phyloP scores from a whole-genome alignment of 495 filamentous ascomycete species.

The Daldinia vernicosa region DNA sequence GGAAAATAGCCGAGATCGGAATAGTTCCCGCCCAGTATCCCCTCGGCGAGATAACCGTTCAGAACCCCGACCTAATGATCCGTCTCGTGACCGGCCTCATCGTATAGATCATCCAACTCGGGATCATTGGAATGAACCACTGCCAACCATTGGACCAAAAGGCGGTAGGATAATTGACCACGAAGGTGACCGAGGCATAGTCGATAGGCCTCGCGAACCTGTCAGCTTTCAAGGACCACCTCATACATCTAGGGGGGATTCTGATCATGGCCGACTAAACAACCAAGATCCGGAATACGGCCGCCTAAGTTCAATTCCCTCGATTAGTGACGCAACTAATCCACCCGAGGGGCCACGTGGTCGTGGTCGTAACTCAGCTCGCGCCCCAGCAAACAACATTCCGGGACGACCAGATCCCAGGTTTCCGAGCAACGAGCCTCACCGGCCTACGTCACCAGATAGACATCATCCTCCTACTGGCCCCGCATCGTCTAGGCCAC shows the following conservation, averaged over 20 bases:
- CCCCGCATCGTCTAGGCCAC: conserved; percentile 55
- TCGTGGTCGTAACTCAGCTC: conserved; percentile 54
- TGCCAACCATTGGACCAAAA: conserved; percentile 33
- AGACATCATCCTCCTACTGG: conserved; percentile 58
- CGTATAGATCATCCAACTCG: conserved; percentile 51
- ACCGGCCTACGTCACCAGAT: conserved; percentile 55
- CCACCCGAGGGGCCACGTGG: conserved; percentile 78
- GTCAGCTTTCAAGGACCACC: conserved; percentile 46
- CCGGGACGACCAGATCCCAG: conserved; percentile 51
- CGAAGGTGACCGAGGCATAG: conserved; percentile 48
- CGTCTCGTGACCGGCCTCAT: conserved; percentile 54
- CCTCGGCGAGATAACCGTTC: conserved; percentile 58
- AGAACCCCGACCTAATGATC: conserved; percentile 49
- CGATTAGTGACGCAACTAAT: conserved; percentile 59
- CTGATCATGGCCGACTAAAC: conserved; percentile 65
- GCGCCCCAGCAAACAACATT: conserved; percentile 47
- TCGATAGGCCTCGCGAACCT: conserved; percentile 48
- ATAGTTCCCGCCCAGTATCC: conserved; percentile 58
- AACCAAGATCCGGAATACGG: conserved; percentile 70
- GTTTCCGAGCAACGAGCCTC: conserved; percentile 47
- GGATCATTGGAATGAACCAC: conserved; percentile 50
- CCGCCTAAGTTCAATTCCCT: conserved; percentile 63
- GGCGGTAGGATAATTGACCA: conserved; percentile 46
- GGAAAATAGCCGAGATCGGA: conserved; percentile 57
- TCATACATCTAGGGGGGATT: conserved; percentile 51